Base-by-base conservation (phyloP, 23 red algal genomes). In the Gracilaria domingensis region DNA sequence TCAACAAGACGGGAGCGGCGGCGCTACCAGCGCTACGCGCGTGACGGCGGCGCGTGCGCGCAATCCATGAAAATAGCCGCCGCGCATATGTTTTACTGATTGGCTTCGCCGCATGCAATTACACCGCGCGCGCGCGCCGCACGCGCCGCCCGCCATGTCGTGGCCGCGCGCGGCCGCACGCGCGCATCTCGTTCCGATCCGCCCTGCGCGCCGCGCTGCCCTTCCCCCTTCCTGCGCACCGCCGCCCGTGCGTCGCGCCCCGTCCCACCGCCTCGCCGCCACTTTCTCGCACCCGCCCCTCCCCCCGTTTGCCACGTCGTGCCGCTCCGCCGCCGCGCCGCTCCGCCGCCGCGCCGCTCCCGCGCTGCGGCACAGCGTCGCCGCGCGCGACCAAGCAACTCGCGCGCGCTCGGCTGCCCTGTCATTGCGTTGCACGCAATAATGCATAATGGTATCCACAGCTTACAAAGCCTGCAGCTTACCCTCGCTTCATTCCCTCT, bases 11-110 rank as follows among this genome's bases (percentile, higher is more conserved):
- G 51, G 13, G 9, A 2, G 51, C n/a, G n/a, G n/a, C n/a, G n/a
- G n/a, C n/a, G n/a, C n/a, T n/a, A n/a, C n/a, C n/a, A n/a, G n/a
- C n/a, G n/a, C n/a, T n/a, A n/a, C 51, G 51, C 51, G 62, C 67
- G 67, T 73, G 67, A 73, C 67, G 38, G 38, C 67, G 34, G 38
- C 67, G 34, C 33, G 35, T 73, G 35, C 39, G 42, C 16, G 17
- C 72, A 37, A 77, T 77, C 72, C 72, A 77, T 77, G 72, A 77
- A 77, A 39, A 77, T 39, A 77, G 38, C 20, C 23, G 26, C 20
- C 39, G 72, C 42, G 72, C 72, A 77, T 49, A 77, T 77, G 72
- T 50, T 25, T 28, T 9, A 25, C n/a, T 30, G 62, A 55, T 55
- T 55, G 51, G 51, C 51, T 18, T 55, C 17, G 51, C 13, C 51